Evolutionary conservation across 1,284 basidiomycete genomes (phyloP), one percentile per base, ranked within the genome.

Genomic region (Termitomyces sp.): DNA sequence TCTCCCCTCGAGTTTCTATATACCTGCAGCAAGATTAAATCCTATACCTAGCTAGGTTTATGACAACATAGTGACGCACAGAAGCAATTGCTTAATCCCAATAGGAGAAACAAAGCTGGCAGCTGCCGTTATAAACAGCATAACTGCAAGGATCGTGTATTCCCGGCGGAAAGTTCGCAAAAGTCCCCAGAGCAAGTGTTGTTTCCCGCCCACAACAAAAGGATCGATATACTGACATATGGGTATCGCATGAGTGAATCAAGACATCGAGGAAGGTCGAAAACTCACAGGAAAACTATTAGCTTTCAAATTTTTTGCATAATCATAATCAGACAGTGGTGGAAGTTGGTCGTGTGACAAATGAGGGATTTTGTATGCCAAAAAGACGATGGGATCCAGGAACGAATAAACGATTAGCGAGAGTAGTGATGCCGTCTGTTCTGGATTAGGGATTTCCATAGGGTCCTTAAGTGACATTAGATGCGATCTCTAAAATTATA

Each of bases 371-470:
- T 68, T 68, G 58, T 75, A 73, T n/a, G 73, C 80, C 24, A 69
- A 53, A 10, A 72, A 73, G 43, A 87, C 72, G 43, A 84, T 66
- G 0, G 71, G 69, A 54, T 85, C 76, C 63, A 88, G 68, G 71
- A 82, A 90, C 28, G 74, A 71, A 67, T 79, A 90, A 39, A 80
- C 73, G 13, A 77, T 43, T 58, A 83, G 70, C 2, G 79, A 84
- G 15, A 84, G 61, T 46, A 80, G 69, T 0, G 84, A 81, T 0
- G 84, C 79, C 0, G 82, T 86, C 64, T 89, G 86, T 62, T 89
- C 86, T 2, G 83, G 82, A 66, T 82, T 84, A 6, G 78, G 75
- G 21, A 70, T 63, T 4, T 70, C 63, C 58, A 68, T 65, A 2
- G 76, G 76, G 45, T 77, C 66, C 78, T 81, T 31, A 41, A 30